Percentiles rank a stretch among this genome's conserved stretches.
Conservation (phyloP, 495 filamentous ascomycete genomes). For the Penicillium flavigenum region DNA sequence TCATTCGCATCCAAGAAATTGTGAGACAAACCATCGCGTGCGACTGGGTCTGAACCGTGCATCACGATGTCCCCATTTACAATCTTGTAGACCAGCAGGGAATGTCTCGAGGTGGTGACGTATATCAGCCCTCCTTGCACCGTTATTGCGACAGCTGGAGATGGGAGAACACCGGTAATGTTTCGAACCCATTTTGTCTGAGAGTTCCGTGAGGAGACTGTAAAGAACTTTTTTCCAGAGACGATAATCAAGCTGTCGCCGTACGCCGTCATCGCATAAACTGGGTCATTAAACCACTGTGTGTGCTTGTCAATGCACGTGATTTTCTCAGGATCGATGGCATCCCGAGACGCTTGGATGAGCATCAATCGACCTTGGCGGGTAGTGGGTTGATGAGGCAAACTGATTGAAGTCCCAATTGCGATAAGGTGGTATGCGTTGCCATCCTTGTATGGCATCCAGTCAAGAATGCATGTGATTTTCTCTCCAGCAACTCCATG, state of each 20-base stretch:
- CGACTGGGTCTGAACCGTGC: slow-evolving; percentile 30
- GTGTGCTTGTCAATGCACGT: slow-evolving; percentile 40
- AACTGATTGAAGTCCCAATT: slow-evolving; percentile 41
- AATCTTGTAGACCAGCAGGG: slow-evolving; percentile 39
- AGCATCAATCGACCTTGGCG: slow-evolving; percentile 40
- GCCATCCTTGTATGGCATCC: slow-evolving; percentile 42
- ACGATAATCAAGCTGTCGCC: slow-evolving; percentile 41
- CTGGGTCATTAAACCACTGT: slow-evolving; percentile 35
- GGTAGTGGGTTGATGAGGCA: slow-evolving; percentile 13
- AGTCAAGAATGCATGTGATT: slow-evolving; percentile 51
- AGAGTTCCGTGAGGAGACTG: slow-evolving; percentile 36
- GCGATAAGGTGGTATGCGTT: slow-evolving; percentile 50
- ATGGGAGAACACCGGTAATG: slow-evolving; percentile 37
- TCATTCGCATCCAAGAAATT: background rate
- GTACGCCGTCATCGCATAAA: slow-evolving; percentile 47
- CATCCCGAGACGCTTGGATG: slow-evolving; percentile 32
- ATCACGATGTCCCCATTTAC: slow-evolving; percentile 31
- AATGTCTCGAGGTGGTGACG: slow-evolving; percentile 45
- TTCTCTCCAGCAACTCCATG: slow-evolving; percentile 44
- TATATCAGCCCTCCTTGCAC: slow-evolving; percentile 40
- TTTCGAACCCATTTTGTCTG: slow-evolving; percentile 32
- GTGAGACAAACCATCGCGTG: slow-evolving; percentile 43
- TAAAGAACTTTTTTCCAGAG: slow-evolving; percentile 38
- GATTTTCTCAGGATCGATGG: slow-evolving; percentile 28
- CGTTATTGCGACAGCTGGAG: slow-evolving; percentile 45